A percentile compares a stretch with the other conserved stretches of the same genome.
Evolutionary conservation across 139 green algal genomes (phyloP).

Genomic region (Coccomyxa sp.): DNA sequence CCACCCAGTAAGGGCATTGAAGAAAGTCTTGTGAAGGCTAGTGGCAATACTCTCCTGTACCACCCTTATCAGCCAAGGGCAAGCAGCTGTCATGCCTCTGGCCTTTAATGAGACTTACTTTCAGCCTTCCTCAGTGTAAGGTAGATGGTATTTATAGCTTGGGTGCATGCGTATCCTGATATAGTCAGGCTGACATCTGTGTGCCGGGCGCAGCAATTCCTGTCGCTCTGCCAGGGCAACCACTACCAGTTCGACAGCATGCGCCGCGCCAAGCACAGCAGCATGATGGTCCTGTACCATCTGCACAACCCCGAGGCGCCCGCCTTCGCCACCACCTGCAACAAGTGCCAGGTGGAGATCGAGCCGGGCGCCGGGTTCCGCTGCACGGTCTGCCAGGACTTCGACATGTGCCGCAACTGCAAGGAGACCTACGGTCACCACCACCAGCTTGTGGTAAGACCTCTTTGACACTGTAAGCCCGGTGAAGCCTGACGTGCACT

Average conservation of each 20-base stretch:
- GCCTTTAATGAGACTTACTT: too few relatives aligned
- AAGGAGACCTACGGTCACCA: conserved; percentile 23
- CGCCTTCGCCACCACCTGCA: conserved; percentile 86
- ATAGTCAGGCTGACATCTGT: too few relatives aligned
- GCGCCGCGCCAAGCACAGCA: conserved; percentile 94
- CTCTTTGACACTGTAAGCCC: too few relatives aligned
- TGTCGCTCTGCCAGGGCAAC: conserved; percentile 96
- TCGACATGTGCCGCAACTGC: conserved; percentile 89
- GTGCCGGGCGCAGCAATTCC: conserved; percentile 82
- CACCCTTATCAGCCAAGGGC: too few relatives aligned
- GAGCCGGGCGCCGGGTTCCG: conserved; percentile 81
- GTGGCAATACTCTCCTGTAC: too few relatives aligned
- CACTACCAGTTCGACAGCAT: conserved; percentile 99
- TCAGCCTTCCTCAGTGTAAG: too few relatives aligned
- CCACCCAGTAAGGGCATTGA: too few relatives aligned
- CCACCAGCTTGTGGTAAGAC: conserved; percentile 41
- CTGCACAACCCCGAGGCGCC: conserved; percentile 94
- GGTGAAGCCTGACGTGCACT: conserved; percentile 6
- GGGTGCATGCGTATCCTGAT: too few relatives aligned
- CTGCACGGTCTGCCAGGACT: conserved; percentile 91
- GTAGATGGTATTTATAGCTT: too few relatives aligned
- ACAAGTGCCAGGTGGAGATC: conserved; percentile 73
- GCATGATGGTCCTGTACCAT: conserved; percentile 99
- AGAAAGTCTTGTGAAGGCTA: too few relatives aligned
- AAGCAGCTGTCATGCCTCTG: too few relatives aligned